These are phyloP conservation scores for Talaromyces liani DNA, from an alignment of 495 filamentous ascomycete genomes.

Conservation along the genomic window DNA sequence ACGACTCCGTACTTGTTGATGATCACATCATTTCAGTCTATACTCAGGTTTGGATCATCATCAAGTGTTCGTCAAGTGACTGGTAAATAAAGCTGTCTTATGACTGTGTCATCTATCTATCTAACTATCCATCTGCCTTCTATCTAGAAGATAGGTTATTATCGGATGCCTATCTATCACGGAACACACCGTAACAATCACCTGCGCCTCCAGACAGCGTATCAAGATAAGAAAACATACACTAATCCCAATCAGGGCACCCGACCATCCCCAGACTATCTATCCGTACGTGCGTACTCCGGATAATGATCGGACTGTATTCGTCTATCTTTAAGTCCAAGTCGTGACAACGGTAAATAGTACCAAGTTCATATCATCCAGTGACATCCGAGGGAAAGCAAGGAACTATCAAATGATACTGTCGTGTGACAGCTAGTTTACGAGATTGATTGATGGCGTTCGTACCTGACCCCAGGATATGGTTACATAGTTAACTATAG, in stretches of 20 bases:
- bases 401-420: neutral
- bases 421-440: neutral
- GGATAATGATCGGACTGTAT: neutral
- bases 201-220: neutral
- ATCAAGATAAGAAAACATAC: neutral
- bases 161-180: neutral
- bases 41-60: neutral
- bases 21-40: neutral
- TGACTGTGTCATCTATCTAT: neutral
- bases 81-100: neutral
- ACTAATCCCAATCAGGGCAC: neutral
- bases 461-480: conserved; percentile 5
- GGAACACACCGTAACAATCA: neutral
- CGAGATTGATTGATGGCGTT: neutral
- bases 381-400: neutral
- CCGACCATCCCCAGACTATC: neutral
- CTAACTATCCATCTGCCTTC: neutral
- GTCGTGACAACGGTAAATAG: no score
- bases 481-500: neutral
- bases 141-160: neutral
- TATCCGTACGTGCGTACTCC: neutral
- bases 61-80: neutral
- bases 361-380: neutral
- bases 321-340: neutral
- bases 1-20: neutral